Percentiles rank a stretch among this genome's conserved stretches.
Conservation (phyloP, 73 alveolate species). For the Paramecium octaurelia region DNA sequence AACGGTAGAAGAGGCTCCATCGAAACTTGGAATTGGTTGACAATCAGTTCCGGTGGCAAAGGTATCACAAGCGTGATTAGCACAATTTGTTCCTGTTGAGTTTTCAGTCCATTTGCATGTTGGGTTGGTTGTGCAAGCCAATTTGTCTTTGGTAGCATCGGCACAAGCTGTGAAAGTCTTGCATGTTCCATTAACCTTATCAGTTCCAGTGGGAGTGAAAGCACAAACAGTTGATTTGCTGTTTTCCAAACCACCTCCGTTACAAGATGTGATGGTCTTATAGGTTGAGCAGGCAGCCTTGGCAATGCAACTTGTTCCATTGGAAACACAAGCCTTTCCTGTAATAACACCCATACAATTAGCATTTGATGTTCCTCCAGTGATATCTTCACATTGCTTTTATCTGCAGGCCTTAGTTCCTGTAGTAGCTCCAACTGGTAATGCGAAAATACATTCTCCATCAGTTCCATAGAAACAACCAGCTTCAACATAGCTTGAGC, state of each 20-base stretch:
- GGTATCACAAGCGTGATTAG: not conserved
- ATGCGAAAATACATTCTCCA: not conserved
- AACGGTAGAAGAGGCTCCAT: not conserved
- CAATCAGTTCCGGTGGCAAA: constrained; percentile 18
- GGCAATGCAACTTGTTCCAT: not conserved
- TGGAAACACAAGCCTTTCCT: not conserved
- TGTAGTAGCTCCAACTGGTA: not conserved
- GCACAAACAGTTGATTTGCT: not conserved
- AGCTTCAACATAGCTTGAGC: constrained; percentile 33
- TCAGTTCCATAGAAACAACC: constrained; percentile 5
- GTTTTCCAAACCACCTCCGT: constrained; percentile 6
- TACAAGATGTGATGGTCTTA: not conserved
- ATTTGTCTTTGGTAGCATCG: not conserved
- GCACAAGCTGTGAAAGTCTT: not conserved
- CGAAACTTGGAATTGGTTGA: not conserved
- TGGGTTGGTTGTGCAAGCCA: not conserved
- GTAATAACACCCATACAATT: not conserved
- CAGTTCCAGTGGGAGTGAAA: not conserved
- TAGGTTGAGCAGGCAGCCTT: not conserved
- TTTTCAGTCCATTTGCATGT: not conserved
- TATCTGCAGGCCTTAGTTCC: not conserved
- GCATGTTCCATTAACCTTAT: not conserved
- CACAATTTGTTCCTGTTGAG: not conserved
- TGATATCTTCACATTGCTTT: not conserved
- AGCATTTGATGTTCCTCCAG: not conserved